These are phyloP conservation scores for Antitrichia curtipendula DNA, from an alignment of 225 moss, liverwort and hornwort species.

Conservation along the genomic window DNA sequence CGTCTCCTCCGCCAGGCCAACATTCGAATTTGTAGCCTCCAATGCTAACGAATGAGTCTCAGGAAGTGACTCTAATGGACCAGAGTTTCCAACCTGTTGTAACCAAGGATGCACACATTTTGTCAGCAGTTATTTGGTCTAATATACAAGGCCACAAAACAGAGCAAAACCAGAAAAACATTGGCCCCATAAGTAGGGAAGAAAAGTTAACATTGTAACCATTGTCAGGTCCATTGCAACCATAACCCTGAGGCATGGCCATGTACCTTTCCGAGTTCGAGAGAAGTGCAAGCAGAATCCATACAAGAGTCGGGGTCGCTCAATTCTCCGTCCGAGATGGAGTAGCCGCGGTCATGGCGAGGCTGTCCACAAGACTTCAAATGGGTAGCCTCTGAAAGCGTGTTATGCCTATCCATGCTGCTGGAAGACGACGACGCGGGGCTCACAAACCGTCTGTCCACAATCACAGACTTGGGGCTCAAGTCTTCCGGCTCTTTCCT, in stretches of 20 bases:
- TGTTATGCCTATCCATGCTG: conserved; percentile 32
- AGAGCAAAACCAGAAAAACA: background rate
- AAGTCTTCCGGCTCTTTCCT: conserved; percentile 13
- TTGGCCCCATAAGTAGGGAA: background rate
- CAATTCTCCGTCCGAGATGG: conserved; percentile 48
- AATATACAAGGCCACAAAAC: background rate
- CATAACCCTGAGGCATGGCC: background rate
- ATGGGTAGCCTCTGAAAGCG: background rate
- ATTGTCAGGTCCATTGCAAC: background rate
- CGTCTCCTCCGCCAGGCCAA: background rate
- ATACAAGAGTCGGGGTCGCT: conserved; percentile 30
- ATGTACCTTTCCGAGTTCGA: conserved; percentile 30
- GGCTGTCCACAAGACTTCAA: conserved; percentile 7
- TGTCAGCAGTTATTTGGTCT: background rate
- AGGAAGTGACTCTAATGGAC: conserved; percentile 27
- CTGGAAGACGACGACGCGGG: conserved; percentile 41
- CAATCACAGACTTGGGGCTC: conserved; percentile 46
- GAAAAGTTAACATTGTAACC: background rate
- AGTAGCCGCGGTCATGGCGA: conserved; percentile 47
- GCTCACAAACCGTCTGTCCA: conserved; percentile 23
- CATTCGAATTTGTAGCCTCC: conserved; percentile 5
- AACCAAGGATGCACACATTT: background rate
- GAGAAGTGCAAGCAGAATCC: conserved; percentile 12
- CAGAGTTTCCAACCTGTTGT: conserved; percentile 25
- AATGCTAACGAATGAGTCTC: conserved; percentile 39